Evolutionary conservation across 2,329 filamentous ascomycete genomes (phyloP), one percentile per base, ranked within the genome.

Genomic region (Ophiostoma perfectum): DNA sequence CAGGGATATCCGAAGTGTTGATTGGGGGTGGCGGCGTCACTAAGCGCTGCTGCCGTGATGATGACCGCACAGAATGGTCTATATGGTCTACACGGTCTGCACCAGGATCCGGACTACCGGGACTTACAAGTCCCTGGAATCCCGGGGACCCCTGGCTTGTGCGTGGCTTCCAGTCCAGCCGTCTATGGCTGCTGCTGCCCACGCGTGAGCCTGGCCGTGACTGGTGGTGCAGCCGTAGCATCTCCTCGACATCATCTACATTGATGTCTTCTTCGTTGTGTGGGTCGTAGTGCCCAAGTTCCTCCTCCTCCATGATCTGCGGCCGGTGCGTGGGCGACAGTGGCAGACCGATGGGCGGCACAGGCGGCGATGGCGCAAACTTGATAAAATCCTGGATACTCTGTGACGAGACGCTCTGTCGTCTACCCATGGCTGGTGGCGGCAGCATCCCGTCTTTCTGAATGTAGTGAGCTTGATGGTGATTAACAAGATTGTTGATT

Each of bases 381-480:
- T 65, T 68, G 66, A 72, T 71, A 45, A 72, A 70, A 44, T 73
- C 70, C 47, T 70, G 71, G 39, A 72, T 70, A 66, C 70, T 70
- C 66, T 68, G 68, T 3, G 64, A 63, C 14, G 68, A 41, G 36
- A 55, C 41, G 27, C 64, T 66, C 45, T 66, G 63, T 2, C 39
- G 18, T 39, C 9, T 4, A n/a, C 8, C 38, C 11, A 66, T 3
- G 2, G 67, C 45, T 0, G 66, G 55, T 4, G 70, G 62, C 16
- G 70, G 70, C 14, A 67, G 65, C 36, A 62, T 58, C 2, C 45
- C 45, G 11, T 58, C 52, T 38, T 58, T 58, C 3, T 44, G 41
- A 27, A 27, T 27, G 27, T 45, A 18, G 27, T 38, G 65, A 2
- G 27, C 12, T 18, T 60, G 27, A 12, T 60, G 36, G n/a, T 55